These are phyloP conservation scores for Ceratocystis cacaofunesta DNA, from an alignment of 2,329 filamentous ascomycete genomes.

Conservation along the genomic window DNA sequence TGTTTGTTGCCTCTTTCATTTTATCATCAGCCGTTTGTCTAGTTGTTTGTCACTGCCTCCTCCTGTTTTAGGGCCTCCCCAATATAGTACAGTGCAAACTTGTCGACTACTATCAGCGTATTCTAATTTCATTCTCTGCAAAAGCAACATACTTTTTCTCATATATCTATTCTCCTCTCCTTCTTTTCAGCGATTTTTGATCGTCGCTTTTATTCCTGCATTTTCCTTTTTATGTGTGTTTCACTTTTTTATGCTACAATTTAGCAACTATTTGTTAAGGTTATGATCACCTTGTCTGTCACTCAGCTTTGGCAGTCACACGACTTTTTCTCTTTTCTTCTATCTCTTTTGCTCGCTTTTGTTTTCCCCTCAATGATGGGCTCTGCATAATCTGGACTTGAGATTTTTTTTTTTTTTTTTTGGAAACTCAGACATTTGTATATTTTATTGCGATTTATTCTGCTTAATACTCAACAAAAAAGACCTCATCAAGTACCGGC, in stretches of 20 bases:
- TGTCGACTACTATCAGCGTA: neutral
- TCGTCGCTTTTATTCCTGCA: neutral
- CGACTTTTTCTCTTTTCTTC: neutral
- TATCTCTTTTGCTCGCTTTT: neutral
- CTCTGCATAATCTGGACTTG: neutral
- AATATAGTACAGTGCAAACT: no score
- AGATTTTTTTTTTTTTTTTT: neutral
- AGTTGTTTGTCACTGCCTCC: neutral
- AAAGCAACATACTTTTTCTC: neutral
- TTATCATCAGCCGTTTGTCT: neutral
- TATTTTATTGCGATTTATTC: neutral
- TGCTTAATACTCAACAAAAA: neutral
- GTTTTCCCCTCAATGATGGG: neutral
- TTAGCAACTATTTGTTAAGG: neutral
- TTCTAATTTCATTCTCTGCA: neutral
- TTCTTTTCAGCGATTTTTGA: neutral
- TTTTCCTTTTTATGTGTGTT: neutral
- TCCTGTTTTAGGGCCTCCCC: neutral
- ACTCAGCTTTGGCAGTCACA: neutral
- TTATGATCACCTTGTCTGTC: conserved; percentile 1
- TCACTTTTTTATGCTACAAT: neutral
- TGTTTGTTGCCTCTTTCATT: neutral
- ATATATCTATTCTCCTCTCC: neutral
- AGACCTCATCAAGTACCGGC: neutral
- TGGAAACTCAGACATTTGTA: neutral